Conservation (phyloP, 208 protist species). For the Acanthamoeba lenticulata region DNA sequence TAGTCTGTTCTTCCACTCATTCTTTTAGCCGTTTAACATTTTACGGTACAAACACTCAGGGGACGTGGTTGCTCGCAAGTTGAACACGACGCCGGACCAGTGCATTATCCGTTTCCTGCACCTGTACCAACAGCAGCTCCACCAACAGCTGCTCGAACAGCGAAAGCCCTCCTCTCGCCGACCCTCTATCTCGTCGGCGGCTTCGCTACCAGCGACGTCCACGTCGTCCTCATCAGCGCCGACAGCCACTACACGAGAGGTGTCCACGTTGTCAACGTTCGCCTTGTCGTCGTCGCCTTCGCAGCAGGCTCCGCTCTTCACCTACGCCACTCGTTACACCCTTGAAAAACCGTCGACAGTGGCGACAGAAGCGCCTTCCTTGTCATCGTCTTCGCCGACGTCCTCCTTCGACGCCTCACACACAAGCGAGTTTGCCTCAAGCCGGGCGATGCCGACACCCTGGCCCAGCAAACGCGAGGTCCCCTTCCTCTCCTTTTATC, state of each 20-base stretch:
- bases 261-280: background rate
- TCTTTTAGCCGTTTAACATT: background rate
- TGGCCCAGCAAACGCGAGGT: background rate
- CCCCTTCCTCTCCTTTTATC: background rate
- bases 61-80: background rate
- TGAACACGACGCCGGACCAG: background rate
- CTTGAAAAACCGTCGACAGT: background rate
- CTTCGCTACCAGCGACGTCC: background rate
- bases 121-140: background rate
- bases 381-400: background rate
- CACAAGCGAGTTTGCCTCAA: too few relatives aligned
- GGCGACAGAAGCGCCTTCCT: background rate
- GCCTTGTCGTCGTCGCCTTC: background rate
- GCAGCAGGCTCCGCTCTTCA: background rate
- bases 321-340: background rate
- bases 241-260: background rate
- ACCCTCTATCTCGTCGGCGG: background rate
- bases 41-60: background rate
- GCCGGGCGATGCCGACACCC: too few relatives aligned
- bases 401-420: background rate
- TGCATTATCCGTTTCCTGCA: background rate
- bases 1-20: background rate
- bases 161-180: background rate
- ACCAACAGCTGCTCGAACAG: background rate
- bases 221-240: background rate